Base-by-base conservation (phyloP, 257 asterid genomes). In the Rubia yunnanensis region DNA sequence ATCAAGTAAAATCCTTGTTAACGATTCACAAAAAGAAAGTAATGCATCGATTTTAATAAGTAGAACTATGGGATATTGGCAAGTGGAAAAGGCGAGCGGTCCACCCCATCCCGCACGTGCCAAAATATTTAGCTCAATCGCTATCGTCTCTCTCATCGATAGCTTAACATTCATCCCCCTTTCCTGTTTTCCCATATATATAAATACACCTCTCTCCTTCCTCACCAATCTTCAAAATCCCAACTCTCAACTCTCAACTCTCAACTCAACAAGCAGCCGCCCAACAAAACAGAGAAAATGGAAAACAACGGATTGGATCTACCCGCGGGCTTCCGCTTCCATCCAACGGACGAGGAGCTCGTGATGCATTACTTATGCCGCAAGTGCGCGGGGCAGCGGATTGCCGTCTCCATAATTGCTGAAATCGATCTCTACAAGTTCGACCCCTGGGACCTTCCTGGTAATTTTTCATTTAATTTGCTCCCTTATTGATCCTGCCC, bases 401-500 rank as follows among this genome's bases (percentile, higher is more conserved):
- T 86, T 20, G 63, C 69, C 4, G 83, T 32, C 31, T 88, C 92
- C 4, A 78, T 87, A 44, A 67, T 87, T 1, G 86, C 95, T 11
- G 95, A 87, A 67, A 77, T 87, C 56, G 92, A 87, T 75, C 88
- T 87, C 35, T 87, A 87, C 89, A 87, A 85, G 69, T 87, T 84
- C 55, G 81, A 85, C 74, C 95, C 95, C 0, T 87, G 95, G 95
- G 75, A 83, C 2, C 86, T 87, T 28, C 95, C 95, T 24, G 86
- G 95, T 87, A 81, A 54, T 6, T 31, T 9, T 13, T 14, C 34
- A 26, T 2, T 15, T 2, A 8, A 10, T 24, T 18, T 7, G 0
- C 44, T 20, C 59, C 27, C n/a, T 50, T 20, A 1, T n/a, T 7
- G 27, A 1, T 46, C 14, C 53, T 9, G 14, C 9, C 39, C 39